phyloP scores from a whole-genome alignment of 2,329 filamentous ascomycete species.

The Colletotrichum tropicale region DNA sequence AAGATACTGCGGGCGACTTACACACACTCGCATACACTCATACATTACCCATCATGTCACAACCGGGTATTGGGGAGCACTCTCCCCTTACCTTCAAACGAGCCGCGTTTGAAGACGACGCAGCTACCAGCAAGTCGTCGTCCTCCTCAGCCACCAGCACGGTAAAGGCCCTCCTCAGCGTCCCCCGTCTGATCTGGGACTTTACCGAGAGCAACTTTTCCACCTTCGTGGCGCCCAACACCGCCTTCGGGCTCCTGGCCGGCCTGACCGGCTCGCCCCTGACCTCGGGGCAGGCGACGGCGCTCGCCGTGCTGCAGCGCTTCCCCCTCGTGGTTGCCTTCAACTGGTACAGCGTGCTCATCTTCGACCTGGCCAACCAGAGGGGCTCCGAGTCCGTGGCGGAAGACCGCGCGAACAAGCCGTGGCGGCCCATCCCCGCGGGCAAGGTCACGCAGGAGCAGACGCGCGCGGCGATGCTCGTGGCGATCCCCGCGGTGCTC shows the following conservation, averaged over 20 bases:
- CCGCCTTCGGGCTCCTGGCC: conserved; percentile 12
- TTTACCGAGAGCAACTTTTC: conserved; percentile 20
- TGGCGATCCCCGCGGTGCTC: conserved; percentile 24
- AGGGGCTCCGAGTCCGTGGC: conserved; percentile 23
- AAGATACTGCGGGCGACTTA: not conserved
- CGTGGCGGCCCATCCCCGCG: conserved; percentile 33
- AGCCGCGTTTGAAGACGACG: not conserved
- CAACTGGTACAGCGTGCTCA: conserved; percentile 32
- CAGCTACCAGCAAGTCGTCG: not conserved
- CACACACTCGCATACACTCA: not conserved
- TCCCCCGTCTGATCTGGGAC: conserved; percentile 16
- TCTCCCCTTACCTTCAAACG: conserved; percentile 8
- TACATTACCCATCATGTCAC: not conserved
- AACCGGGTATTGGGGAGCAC: not conserved
- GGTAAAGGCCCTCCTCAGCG: not conserved
- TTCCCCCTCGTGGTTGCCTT: conserved; percentile 21
- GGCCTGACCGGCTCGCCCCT: conserved; percentile 6
- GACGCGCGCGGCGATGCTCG: conserved; percentile 28
- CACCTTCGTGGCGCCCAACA: conserved; percentile 17
- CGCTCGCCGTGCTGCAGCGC: not conserved
- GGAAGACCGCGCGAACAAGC: conserved; percentile 35
- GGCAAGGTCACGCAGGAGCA: conserved; percentile 27
- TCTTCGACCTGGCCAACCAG: conserved; percentile 34
- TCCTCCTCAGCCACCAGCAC: not conserved
- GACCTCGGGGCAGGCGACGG: not conserved